Evolutionary conservation across 208 protist genomes (phyloP).

Genomic region (Endotrypanum monterogeii): DNA sequence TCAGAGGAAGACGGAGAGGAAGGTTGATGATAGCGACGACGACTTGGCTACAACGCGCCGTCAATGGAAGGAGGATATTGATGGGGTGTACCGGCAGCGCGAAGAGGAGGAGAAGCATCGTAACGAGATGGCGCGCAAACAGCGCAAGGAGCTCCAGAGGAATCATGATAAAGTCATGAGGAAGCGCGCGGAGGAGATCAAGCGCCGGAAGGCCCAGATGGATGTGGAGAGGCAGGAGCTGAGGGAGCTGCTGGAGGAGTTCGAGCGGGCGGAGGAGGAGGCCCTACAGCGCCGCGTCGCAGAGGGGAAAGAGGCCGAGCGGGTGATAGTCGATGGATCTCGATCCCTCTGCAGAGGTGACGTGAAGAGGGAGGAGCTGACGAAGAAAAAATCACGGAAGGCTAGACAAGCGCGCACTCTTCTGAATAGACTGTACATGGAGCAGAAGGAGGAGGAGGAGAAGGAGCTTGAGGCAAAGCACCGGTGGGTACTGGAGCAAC

Average conservation of each 20-base stretch:
- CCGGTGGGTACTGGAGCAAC: conserved; percentile 40
- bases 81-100: conserved; percentile 25
- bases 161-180: conserved; percentile 36
- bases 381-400: conserved; percentile 34
- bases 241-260: conserved; percentile 42
- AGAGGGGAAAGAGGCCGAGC: conserved; percentile 41
- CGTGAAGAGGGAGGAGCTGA: conserved; percentile 32
- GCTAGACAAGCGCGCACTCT: conserved; percentile 43
- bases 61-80: conserved; percentile 31
- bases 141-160: conserved; percentile 33
- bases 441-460: conserved; percentile 51
- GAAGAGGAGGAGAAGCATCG: conserved; percentile 43
- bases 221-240: conserved; percentile 35
- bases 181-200: conserved; percentile 44
- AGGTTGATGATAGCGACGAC: conserved; percentile 24
- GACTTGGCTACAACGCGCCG: conserved; percentile 24
- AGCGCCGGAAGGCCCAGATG: conserved; percentile 31
- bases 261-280: conserved; percentile 40
- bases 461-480: conserved; percentile 51
- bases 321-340: too few relatives aligned
- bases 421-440: conserved; percentile 40
- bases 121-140: conserved; percentile 25
- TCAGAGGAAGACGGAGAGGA: conserved; percentile 26
- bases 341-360: conserved; percentile 21
- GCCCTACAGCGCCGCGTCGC: conserved; percentile 28